Evolutionary conservation across 164 flowering plant species (phyloP), one percentile per base, ranked within the genome.

Genomic region (Liquidambar formosana): DNA sequence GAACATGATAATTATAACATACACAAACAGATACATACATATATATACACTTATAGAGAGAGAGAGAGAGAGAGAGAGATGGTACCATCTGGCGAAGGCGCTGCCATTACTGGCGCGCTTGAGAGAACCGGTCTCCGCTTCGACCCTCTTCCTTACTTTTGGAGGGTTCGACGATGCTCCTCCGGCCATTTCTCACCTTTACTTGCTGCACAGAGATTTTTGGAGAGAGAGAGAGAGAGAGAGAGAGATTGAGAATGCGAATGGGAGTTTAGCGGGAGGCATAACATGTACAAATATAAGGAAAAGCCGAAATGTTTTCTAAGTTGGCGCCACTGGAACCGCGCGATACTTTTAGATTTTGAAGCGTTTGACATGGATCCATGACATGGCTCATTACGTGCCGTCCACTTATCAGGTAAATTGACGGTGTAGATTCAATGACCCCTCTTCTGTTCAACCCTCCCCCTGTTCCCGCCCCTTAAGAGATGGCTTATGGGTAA

Each of bases 21-120:
- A n/a, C n/a, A n/a, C n/a, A n/a, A 33, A 33, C 41, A 33, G 41
- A 33, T 33, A 6, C n/a, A n/a, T n/a, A n/a, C n/a, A n/a, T 33
- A 6, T 33, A 6, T 33, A 33, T 33, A 33, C 4, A 33, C 6
- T 2, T 2, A 33, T 33, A 33, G 41, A 60, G 26, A 51, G 21
- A 26, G 38, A 8, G 26, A 57, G 14, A 26, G 0, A 48, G 28
- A n/a, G 13, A 26, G 38, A 63, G 58, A 45, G 48, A 13, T 0
- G 18, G 57, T 72, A 94, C 97, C 97, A 91, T 76, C 77, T 69
- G 52, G 88, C 78, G 65, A 94, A 94, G 69, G 94, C 97, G 52
- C 97, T 92, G 68, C 99, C 97, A 63, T 92, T 88, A 65, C 62
- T 88, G 66, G 89, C 93, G 9, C 94, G 92, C 28, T 86, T 83